phyloP scores from a whole-genome alignment of 2,329 filamentous ascomycete species.

The Grosmannia serpens region DNA sequence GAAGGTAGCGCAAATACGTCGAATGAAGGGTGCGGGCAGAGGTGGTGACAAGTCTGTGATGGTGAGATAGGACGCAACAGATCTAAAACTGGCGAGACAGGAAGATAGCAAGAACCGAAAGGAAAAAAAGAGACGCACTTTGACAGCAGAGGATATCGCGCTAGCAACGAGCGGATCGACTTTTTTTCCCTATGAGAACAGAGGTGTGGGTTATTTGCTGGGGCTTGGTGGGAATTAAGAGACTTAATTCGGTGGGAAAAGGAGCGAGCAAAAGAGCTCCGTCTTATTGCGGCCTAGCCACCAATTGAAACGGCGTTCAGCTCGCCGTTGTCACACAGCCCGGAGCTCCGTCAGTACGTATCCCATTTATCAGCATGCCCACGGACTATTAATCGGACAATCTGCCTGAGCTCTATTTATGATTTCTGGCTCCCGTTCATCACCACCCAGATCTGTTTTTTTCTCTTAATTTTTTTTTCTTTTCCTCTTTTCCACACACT shows the following conservation, averaged over 20 bases:
- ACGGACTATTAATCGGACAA: not conserved
- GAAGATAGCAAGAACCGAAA: not conserved
- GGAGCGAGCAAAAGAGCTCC: not conserved
- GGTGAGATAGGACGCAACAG: not conserved
- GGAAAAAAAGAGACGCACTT: not conserved
- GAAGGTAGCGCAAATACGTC: not conserved
- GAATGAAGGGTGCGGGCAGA: not conserved
- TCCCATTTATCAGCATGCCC: not conserved
- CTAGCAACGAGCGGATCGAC: not conserved
- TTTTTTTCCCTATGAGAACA: not conserved
- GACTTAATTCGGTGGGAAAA: not conserved
- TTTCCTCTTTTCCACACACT: not conserved
- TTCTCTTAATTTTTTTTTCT: not conserved
- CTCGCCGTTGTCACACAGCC: conserved; percentile 2
- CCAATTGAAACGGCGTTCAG: not conserved
- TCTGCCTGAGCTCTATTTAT: not conserved
- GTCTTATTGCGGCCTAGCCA: not conserved
- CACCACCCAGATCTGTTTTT: no score
- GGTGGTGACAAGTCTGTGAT: not conserved
- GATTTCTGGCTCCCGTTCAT: not conserved
- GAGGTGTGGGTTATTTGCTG: not conserved
- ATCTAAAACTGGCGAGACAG: not conserved
- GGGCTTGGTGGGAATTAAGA: not conserved
- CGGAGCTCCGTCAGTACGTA: not conserved
- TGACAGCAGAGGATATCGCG: not conserved